Evolutionary conservation across 495 filamentous ascomycete genomes (phyloP), one percentile per base, ranked within the genome.

Genomic region (Thermothielavioides terrestris): DNA sequence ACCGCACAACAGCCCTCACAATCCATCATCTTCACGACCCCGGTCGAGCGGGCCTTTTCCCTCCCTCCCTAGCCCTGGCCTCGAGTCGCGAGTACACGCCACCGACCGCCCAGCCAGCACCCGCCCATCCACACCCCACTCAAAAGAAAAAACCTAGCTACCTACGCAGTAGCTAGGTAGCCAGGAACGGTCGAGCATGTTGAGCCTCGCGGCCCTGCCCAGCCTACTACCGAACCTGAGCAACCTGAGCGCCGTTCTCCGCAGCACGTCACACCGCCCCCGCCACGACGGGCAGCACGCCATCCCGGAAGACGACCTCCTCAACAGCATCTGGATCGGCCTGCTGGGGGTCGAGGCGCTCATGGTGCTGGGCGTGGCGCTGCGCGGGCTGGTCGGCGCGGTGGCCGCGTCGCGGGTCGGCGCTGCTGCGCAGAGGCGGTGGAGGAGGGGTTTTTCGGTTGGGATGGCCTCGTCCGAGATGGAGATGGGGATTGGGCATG

Each of bases 271-370:
- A 4, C 15, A 9, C 15, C 37, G 21, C 3, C 21, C 31, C 18
- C 22, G 15, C 7, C 1, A 12, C 20, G 22, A 7, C 39, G 6
- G 57, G 58, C 18, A 62, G 50, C 31, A 63, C 42, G n/a, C n/a
- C n/a, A n/a, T n/a, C n/a, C n/a, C n/a, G n/a, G 62, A 73, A 28
- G 60, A 68, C 43, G 56, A 67, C 38, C 39, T 71, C 1, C 52
- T 75, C n/a, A 71, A 75, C 58, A 58, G 59, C 30, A 58, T 75
- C 42, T 75, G 72, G 72, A 65, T 75, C 45, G 61, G 66, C 12
- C 57, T 75, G 27, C 43, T 75, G 18, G 59, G 59, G 14, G 40
- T 74, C 10, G 69, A 75, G 52, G 65, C 68, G 3, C 41, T 68
- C 43, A 65, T 75, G 54, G 66, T 75, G 0, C 32, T 64, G 12